Evolutionary conservation across 495 filamentous ascomycete species (phyloP).

Genomic region (Penicillium verhagenii): DNA sequence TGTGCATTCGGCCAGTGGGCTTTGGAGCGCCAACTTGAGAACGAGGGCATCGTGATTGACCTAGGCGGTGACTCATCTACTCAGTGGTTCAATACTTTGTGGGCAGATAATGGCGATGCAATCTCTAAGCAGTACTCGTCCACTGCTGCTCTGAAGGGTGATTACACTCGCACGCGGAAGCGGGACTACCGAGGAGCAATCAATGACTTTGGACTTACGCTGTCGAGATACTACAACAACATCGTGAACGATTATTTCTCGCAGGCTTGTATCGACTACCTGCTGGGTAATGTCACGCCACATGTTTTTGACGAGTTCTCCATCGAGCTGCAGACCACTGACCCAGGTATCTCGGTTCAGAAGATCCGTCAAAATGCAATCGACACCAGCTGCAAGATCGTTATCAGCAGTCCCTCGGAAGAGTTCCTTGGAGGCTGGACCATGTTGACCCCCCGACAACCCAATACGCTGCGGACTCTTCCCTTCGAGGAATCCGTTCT

Average conservation of each 20-base stretch:
- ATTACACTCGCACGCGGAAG: constrained; percentile 88
- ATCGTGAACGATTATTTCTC: constrained; percentile 96
- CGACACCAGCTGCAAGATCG: constrained; percentile 78
- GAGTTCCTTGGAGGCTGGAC: constrained; percentile 86
- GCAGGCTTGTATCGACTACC: constrained; percentile 89
- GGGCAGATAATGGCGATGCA: constrained; percentile 86
- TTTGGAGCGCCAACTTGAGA: constrained; percentile 71
- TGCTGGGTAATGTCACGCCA: constrained; percentile 82
- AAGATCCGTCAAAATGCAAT: constrained; percentile 86
- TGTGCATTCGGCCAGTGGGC: constrained; percentile 76
- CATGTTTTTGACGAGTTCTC: constrained; percentile 90
- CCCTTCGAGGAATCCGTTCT: constrained; percentile 84
- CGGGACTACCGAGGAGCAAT: constrained; percentile 88
- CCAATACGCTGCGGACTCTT: constrained; percentile 60
- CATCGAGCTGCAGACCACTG: constrained; percentile 78
- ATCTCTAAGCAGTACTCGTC: constrained; percentile 72
- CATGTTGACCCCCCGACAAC: constrained; percentile 64
- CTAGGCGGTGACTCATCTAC: constrained; percentile 68
- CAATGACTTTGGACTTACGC: constrained; percentile 86
- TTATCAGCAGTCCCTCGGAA: constrained; percentile 77
- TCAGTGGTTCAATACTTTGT: constrained; percentile 89
- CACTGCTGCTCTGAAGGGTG: constrained; percentile 90
- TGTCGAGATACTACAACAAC: constrained; percentile 67
- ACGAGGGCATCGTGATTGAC: constrained; percentile 70
- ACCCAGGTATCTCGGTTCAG: constrained; percentile 80